phyloP scores from a whole-genome alignment of 2,329 filamentous ascomycete genomes.

The Tympanopsis confertula region DNA sequence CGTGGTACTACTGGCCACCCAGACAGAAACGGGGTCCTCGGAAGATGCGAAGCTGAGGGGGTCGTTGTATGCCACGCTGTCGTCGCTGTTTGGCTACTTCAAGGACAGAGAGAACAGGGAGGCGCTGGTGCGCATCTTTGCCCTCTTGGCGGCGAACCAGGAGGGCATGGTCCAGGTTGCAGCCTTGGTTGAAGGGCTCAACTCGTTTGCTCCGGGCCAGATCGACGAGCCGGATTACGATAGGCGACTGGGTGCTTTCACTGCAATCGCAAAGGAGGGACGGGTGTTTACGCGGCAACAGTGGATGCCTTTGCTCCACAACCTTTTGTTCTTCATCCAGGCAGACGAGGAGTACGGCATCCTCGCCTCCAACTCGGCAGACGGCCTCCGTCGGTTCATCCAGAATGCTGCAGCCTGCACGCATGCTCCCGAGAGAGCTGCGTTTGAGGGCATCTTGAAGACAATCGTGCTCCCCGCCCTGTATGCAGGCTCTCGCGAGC shows the following conservation, averaged over 20 bases:
- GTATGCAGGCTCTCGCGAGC: conserved; percentile 63
- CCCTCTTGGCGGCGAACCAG: conserved; percentile 57
- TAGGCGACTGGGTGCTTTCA: conserved; percentile 66
- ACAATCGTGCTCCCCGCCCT: conserved; percentile 63
- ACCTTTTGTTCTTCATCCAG: conserved; percentile 76
- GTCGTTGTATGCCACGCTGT: conserved; percentile 62
- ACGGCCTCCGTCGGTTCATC: conserved; percentile 68
- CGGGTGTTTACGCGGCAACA: conserved; percentile 56
- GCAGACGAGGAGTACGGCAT: conserved; percentile 83
- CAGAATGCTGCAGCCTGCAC: conserved; percentile 40
- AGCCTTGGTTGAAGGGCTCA: conserved; percentile 64
- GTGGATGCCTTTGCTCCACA: conserved; percentile 81
- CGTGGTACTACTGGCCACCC: conserved; percentile 50
- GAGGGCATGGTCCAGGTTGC: conserved; percentile 50
- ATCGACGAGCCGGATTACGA: conserved; percentile 86
- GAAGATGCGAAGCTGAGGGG: conserved; percentile 45
- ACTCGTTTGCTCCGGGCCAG: conserved; percentile 61
- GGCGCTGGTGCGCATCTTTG: conserved; percentile 61
- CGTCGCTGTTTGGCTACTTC: conserved; percentile 81
- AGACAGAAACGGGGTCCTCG: conserved; percentile 7
- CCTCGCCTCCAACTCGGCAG: conserved; percentile 66
- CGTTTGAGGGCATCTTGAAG: conserved; percentile 47
- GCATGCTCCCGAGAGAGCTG: conserved; percentile 25
- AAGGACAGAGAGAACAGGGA: conserved; percentile 68
- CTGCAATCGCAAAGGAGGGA: conserved; percentile 52